Evolutionary conservation across 2,329 filamentous ascomycete species (phyloP).

Genomic region (Exophiala spinifera): DNA sequence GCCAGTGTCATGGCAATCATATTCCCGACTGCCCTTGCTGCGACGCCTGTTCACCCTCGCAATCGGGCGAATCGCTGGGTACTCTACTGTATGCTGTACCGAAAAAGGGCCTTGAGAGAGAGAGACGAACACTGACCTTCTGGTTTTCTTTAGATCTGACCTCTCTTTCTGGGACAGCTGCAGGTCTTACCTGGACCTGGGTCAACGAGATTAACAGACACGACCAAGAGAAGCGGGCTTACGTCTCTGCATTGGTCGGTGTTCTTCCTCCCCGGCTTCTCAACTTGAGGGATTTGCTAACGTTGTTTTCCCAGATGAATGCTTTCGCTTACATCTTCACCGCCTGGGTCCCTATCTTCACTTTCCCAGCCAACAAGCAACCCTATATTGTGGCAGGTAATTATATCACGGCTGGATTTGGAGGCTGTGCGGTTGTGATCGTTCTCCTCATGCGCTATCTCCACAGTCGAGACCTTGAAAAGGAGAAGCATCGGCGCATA

Average conservation of each 20-base stretch:
- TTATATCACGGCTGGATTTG: slow-evolving; percentile 1
- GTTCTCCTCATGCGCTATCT: too few species aligned
- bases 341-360: slow-evolving; percentile 6
- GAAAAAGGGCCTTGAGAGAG: too few species aligned
- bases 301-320: too few species aligned
- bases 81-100: too few species aligned
- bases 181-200: slow-evolving; percentile 3
- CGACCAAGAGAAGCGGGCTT: slow-evolving; percentile 2
- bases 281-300: too few species aligned
- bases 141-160: neutral
- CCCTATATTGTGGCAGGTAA: slow-evolving; percentile 5
- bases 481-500: too few species aligned
- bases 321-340: slow-evolving; percentile 4
- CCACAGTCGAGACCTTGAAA: too few species aligned
- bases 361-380: slow-evolving; percentile 5
- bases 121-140: too few species aligned
- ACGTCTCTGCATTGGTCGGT: slow-evolving; percentile 3
- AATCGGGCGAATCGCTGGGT: slow-evolving; percentile 2
- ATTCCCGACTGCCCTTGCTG: slow-evolving; percentile 3
- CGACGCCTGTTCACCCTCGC: slow-evolving; percentile 1
- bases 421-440: too few species aligned
- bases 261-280: too few species aligned
- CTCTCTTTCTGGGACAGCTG: slow-evolving; percentile 1
- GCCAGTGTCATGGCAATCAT: slow-evolving; percentile 3
- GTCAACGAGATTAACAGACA: slow-evolving; percentile 4